Evolutionary conservation across 139 green algal genomes (phyloP), one percentile per base, ranked within the genome.

Genomic region (Chlorella sorokiniana): DNA sequence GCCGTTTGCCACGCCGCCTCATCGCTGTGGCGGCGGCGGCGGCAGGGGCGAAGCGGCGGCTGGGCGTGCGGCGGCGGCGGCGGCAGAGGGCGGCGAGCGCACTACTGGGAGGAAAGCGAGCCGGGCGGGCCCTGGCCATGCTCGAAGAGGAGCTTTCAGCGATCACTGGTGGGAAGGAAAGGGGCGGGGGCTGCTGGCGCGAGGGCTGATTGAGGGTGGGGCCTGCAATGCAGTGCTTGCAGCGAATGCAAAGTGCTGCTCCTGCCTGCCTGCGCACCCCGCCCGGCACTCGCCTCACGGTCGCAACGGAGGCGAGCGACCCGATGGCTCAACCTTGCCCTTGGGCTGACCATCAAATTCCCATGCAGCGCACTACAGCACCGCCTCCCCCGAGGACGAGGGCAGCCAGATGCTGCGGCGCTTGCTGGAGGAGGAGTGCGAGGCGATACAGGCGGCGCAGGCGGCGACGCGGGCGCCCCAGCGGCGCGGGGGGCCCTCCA

Each of bases 401-500:
- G 76, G 64, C 44, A 65, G 78, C 41, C 82, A 90, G 51, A 79
- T 67, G 63, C 75, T 95, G 69, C 69, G 83, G 35, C 9, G 54
- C 23, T 81, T 94, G 77, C 83, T 94, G 35, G 87, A 94, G 78
- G 59, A 61, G 0, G 92, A 95, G 81, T 91, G 86, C 52, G 81
- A 86, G 31, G 90, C 90, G n/a, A 87, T 89, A 37, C 76, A 69
- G 6, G 56, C 38, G 37, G 35, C 42, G 10, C 8, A n/a, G 48
- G 27, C 33, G 2, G 27, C 27, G 37, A 41, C 29, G 56, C 52
- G 73, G 8, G 70, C 52, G 14, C 51, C 54, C 40, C n/a, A 18
- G 68, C 41, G 1, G 77, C 20, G 0, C 69, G 33, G 1, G 69
- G 42, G 20, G 48, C 61, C 38, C 29, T n/a, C n/a, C 61, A 44